phyloP scores from a whole-genome alignment of 768 basidiomycete species.

The Pleurotus tuoliensis region DNA sequence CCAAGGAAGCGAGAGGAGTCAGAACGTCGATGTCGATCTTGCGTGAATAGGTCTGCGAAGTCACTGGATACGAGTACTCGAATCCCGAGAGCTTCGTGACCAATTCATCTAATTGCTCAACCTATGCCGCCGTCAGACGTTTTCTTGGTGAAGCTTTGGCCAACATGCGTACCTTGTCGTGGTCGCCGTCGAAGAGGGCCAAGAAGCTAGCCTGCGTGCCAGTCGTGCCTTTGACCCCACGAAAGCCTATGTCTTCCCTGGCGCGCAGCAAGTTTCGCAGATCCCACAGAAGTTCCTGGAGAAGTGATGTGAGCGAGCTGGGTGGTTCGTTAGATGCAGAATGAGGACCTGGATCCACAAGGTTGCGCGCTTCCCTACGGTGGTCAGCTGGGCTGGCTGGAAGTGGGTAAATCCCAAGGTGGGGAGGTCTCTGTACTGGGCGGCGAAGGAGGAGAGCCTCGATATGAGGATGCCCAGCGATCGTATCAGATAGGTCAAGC shows the following conservation, averaged over 20 bases:
- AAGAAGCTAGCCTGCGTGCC: conserved; percentile 98
- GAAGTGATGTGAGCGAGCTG: neutral
- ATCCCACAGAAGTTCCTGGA: conserved; percentile 91
- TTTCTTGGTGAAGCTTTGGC: neutral
- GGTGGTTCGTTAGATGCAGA: conserved; percentile 7
- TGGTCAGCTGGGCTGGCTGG: conserved; percentile 97
- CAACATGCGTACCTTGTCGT: conserved; percentile 62
- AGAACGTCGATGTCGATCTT: conserved; percentile 96
- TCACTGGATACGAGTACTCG: conserved; percentile 93
- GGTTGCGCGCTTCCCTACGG: conserved; percentile 95
- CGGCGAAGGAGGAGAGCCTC: conserved; percentile 80
- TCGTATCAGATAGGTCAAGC: conserved; percentile 75
- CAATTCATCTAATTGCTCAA: conserved; percentile 81
- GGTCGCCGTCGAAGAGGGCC: conserved; percentile 90
- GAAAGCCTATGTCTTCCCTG: conserved; percentile 89
- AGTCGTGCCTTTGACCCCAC: conserved; percentile 99
- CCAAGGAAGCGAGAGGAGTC: conserved; percentile 83
- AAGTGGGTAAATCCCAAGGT: conserved; percentile 98
- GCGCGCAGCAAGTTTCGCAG: conserved; percentile 88
- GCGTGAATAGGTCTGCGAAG: conserved; percentile 97
- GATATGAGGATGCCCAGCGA: conserved; percentile 91
- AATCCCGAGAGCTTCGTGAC: conserved; percentile 94
- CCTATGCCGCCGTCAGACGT: conserved; percentile 35
- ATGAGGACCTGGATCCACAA: conserved; percentile 84
- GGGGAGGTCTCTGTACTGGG: conserved; percentile 81